Evolutionary conservation across 148 eudicot species (phyloP), one percentile per base, ranked within the genome.

Genomic region (Amaranthus palmeri): DNA sequence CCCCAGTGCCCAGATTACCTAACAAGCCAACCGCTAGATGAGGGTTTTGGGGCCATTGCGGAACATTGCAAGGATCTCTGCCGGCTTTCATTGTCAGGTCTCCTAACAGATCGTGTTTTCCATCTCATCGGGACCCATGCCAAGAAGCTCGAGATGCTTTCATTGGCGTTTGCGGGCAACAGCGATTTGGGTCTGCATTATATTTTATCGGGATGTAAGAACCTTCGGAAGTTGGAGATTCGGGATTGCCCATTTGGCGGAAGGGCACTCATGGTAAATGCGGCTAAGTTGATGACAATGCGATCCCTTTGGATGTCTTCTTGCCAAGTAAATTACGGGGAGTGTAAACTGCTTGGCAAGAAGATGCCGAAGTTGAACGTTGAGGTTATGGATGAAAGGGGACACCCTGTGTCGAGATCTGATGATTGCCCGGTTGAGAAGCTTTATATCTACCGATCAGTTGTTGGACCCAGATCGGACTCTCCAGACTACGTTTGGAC

Each of bases 231-330:
- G 71, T 83, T 95, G 46, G 96, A 89, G 83, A 87, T 91, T 40
- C 80, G 98, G 87, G 98, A 95, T 77, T 91, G 96, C 67, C 97
- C 98, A 1, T 95, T 95, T 71, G 88, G 97, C 4, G 97, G 88
- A 57, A 82, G 81, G 77, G 96, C 93, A 47, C 83, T 95, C 17
- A 56, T 89, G 82, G 87, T 80, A 44, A 91, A 95, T 74, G 91
- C 93, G 59, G 82, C 80, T 11, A 95, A 92, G 90, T 76, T 91
- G 82, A 93, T 89, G 93, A 87, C 92, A 85, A 86, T 93, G 98
- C 97, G 97, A 86, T 93, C 98, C 97, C 97, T 93, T 93, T 93
- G 98, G 98, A 93, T 93, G 98, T 93, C 98, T 63, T 80, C 92
- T 54, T 95, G 98, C 84, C 84, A 71, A 1, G 92, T 95, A 63